Evolutionary conservation across 352 stramenopile genomes (phyloP).

Genomic region (Pythium monospermum): DNA sequence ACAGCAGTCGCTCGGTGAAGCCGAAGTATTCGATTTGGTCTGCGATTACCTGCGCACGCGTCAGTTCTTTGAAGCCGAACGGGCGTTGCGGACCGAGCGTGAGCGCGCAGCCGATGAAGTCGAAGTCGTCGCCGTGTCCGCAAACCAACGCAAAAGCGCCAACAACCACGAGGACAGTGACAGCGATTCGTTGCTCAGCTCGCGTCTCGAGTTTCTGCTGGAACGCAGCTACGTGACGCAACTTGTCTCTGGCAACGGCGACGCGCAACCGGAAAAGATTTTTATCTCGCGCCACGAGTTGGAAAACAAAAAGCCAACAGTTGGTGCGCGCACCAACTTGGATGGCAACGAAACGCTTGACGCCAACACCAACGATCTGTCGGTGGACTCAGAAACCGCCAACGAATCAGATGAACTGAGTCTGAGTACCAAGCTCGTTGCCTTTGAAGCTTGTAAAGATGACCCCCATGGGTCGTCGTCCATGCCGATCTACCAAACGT

Average conservation of each 20-base stretch:
- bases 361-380: slow-evolving; percentile 33
- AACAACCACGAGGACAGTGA: slow-evolving; percentile 32
- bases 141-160: background rate
- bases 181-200: slow-evolving; percentile 35
- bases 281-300: slow-evolving; percentile 70
- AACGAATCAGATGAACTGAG: slow-evolving; percentile 43
- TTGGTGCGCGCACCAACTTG: slow-evolving; percentile 48
- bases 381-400: slow-evolving; percentile 17
- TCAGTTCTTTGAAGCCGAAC: slow-evolving; percentile 82
- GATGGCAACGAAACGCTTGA: slow-evolving; percentile 65
- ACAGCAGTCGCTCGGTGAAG: slow-evolving; percentile 76
- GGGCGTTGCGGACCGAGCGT: slow-evolving; percentile 65
- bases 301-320: slow-evolving; percentile 33
- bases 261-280: slow-evolving; percentile 64
- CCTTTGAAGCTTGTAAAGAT: slow-evolving; percentile 81
- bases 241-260: slow-evolving; percentile 61
- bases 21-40: slow-evolving; percentile 84
- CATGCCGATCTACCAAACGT: slow-evolving; percentile 93
- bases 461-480: slow-evolving; percentile 86
- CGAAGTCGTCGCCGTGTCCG: slow-evolving; percentile 13
- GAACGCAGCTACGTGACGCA: slow-evolving; percentile 84
- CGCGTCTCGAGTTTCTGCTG: slow-evolving; percentile 72
- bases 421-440: slow-evolving; percentile 70
- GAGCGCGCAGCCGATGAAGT: slow-evolving; percentile 33
- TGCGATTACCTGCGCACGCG: slow-evolving; percentile 85